These are phyloP conservation scores for Colletotrichum australisinense DNA, from an alignment of 2,329 filamentous ascomycete genomes.

Conservation along the genomic window DNA sequence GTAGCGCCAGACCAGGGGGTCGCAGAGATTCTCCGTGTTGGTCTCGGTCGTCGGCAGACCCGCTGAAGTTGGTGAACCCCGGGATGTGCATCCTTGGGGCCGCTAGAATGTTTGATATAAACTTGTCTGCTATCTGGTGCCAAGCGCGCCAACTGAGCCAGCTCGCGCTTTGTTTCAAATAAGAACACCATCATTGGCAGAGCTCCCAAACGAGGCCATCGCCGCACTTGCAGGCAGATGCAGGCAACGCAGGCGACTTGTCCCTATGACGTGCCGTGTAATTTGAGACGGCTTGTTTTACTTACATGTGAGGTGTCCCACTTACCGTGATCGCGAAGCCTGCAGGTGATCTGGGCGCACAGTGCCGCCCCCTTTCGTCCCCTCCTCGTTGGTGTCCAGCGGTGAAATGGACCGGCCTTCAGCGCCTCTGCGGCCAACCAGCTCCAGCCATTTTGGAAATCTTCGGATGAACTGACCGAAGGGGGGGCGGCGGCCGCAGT, in stretches of 20 bases:
- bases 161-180: slow-evolving; percentile 24
- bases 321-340: neutral
- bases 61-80: slow-evolving; percentile 2
- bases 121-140: slow-evolving; percentile 15
- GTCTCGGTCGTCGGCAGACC: slow-evolving; percentile 28
- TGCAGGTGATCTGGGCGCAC: neutral
- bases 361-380: neutral
- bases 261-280: slow-evolving; percentile 28
- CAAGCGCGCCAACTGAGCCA: slow-evolving; percentile 14
- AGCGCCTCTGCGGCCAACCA: neutral
- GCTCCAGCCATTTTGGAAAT: neutral
- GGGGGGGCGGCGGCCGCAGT: slow-evolving; percentile 7
- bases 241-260: neutral
- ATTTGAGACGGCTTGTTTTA: slow-evolving; percentile 12
- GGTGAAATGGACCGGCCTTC: neutral
- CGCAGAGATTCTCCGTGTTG: slow-evolving; percentile 12
- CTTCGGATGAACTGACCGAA: slow-evolving; percentile 23
- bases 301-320: slow-evolving; percentile 7
- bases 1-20: slow-evolving; percentile 9
- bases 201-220: slow-evolving; percentile 1
- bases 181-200: slow-evolving; percentile 16
- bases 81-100: slow-evolving; percentile 22
- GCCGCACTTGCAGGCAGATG: neutral
- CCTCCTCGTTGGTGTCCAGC: neutral
- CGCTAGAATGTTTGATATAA: slow-evolving; percentile 28